These are phyloP conservation scores for Neofusicoccum umdonicola DNA, from an alignment of 2,329 filamentous ascomycete genomes.

Conservation along the genomic window DNA sequence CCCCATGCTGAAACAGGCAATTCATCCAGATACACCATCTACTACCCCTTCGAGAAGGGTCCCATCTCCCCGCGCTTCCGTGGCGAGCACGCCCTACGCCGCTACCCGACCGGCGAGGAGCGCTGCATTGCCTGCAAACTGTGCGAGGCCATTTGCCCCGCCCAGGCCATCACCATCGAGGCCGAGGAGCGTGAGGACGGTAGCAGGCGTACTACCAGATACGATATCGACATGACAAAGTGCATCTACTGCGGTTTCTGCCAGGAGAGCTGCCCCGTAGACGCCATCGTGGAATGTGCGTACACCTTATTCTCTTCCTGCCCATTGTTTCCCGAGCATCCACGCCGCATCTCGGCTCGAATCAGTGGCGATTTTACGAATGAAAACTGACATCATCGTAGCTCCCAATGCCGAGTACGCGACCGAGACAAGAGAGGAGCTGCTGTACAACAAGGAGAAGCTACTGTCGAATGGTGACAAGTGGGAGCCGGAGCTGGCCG, in stretches of 20 bases:
- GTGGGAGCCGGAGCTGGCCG: conserved; percentile 96
- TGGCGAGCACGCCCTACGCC: conserved; percentile 92
- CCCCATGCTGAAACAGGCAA: neutral
- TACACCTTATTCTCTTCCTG: conserved; percentile 14
- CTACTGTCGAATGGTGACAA: conserved; percentile 68
- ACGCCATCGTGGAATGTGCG: conserved; percentile 79
- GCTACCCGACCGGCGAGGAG: conserved; percentile 97
- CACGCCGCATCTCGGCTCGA: neutral
- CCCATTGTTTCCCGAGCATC: neutral
- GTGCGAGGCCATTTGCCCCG: conserved; percentile 96
- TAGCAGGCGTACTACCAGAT: conserved; percentile 89
- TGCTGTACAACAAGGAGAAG: conserved; percentile 98
- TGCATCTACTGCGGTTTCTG: conserved; percentile 99
- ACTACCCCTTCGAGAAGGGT: conserved; percentile 98
- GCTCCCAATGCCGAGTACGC: conserved; percentile 72
- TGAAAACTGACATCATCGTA: conserved; percentile 29
- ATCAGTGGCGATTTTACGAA: neutral
- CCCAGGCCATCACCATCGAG: conserved; percentile 98
- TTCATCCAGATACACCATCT: conserved; percentile 84
- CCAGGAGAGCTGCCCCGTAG: conserved; percentile 97
- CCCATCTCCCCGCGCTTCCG: conserved; percentile 97
- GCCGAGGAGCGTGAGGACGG: conserved; percentile 97
- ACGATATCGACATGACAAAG: conserved; percentile 99
- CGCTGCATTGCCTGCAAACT: conserved; percentile 99
- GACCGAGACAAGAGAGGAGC: conserved; percentile 81